Conservation (phyloP, 73 alveolate species). For the Tetrahymena thermophila region DNA sequence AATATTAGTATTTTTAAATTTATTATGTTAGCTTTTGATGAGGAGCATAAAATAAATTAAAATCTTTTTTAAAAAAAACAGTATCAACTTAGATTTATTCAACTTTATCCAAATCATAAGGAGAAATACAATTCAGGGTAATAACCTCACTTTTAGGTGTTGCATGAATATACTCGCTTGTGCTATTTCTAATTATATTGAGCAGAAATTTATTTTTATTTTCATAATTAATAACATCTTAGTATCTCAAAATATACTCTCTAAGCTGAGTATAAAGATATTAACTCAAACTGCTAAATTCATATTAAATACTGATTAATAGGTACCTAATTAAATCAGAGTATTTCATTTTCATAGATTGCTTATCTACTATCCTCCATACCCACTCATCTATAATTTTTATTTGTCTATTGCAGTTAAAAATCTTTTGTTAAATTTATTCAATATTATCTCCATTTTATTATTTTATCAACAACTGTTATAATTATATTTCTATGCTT, state of each 20-base stretch:
- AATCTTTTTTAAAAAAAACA: not conserved
- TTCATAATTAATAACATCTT: not conserved
- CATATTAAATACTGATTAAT: not conserved
- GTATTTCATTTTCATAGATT: not conserved
- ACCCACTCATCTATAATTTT: not conserved
- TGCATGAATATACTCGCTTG: not conserved
- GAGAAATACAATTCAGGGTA: not conserved
- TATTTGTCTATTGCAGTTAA: not conserved
- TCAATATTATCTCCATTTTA: not conserved
- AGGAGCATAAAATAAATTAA: not conserved
- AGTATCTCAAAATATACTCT: not conserved
- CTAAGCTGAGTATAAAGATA: not conserved
- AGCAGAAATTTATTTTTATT: not conserved
- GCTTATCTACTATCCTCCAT: not conserved
- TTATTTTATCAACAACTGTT: not conserved
- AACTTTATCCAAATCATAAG: not conserved
- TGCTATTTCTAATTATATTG: not conserved
- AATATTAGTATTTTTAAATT: not conserved
- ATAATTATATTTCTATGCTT: not conserved
- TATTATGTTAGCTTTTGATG: not conserved
- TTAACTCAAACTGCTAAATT: not conserved
- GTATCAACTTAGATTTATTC: not conserved
- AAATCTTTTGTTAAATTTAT: not conserved
- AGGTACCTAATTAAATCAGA: not conserved
- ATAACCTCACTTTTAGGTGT: not conserved